Conservation (phyloP, 148 eudicot genomes). For the Camellia lanceoleosa region DNA sequence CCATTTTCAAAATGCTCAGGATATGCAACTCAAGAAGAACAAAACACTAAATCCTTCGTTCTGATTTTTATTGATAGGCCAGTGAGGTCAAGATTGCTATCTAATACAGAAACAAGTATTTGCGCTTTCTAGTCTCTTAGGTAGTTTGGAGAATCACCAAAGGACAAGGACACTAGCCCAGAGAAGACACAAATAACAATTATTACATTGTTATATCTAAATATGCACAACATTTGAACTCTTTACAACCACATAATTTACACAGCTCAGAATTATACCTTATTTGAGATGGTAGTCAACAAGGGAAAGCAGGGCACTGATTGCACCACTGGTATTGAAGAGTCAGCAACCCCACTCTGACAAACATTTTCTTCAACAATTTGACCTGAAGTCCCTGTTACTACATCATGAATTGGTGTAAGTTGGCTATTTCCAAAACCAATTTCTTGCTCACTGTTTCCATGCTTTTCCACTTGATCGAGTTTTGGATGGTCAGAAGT, state of each 20-base stretch:
- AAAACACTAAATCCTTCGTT: neutral
- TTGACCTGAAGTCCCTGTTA: conserved; percentile 16
- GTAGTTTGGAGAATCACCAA: neutral
- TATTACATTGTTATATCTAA: neutral
- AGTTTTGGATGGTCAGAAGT: conserved; percentile 14
- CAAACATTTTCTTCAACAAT: conserved; percentile 12
- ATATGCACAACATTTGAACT: neutral
- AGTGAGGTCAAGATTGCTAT: neutral
- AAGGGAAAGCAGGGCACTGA: conserved; percentile 26
- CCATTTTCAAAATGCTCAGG: neutral
- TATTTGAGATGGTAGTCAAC: conserved; percentile 14
- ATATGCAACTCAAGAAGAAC: neutral
- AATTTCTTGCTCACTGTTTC: conserved; percentile 17
- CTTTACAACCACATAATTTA: neutral
- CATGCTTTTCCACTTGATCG: conserved; percentile 15
- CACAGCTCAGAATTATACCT: conserved; percentile 22
- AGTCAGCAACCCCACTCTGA: conserved; percentile 19
- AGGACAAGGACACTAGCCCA: neutral
- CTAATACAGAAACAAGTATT: no score
- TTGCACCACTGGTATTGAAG: conserved; percentile 24
- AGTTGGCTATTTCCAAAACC: conserved; percentile 10
- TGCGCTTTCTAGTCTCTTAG: neutral
- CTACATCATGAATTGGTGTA: conserved; percentile 15
- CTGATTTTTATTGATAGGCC: neutral
- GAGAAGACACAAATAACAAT: neutral